Conservation (phyloP, 1,139 yeast genomes). For the Yamadazyma aaseri region DNA sequence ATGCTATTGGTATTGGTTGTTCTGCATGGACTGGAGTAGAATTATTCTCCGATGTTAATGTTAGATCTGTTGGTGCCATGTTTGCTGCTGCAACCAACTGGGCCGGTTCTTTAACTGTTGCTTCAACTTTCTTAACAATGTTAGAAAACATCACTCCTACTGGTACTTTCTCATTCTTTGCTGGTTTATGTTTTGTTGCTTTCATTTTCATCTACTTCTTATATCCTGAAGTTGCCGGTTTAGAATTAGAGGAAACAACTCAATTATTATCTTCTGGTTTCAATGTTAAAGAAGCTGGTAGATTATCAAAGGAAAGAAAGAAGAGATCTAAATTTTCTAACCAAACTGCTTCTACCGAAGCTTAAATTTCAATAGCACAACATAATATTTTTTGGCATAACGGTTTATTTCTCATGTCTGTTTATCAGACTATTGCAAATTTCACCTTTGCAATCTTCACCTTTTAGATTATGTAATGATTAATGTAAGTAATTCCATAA, state of each 20-base stretch:
- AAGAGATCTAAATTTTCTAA: slow-evolving; percentile 13
- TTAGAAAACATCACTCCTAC: slow-evolving; percentile 89
- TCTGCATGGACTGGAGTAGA: slow-evolving; percentile 99
- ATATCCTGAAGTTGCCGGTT: slow-evolving; percentile 88
- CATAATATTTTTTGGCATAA: too few species aligned
- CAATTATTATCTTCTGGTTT: slow-evolving; percentile 77
- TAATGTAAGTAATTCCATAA: too few species aligned
- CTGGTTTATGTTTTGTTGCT: slow-evolving; percentile 72
- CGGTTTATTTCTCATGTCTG: too few species aligned
- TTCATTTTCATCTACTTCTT: slow-evolving; percentile 74
- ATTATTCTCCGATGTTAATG: slow-evolving; percentile 82
- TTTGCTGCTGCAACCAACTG: slow-evolving; percentile 94
- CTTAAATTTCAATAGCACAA: too few species aligned
- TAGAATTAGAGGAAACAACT: slow-evolving; percentile 90
- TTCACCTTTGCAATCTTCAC: too few species aligned
- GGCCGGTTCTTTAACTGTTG: slow-evolving; percentile 90
- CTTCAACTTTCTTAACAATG: slow-evolving; percentile 93
- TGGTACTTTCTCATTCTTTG: slow-evolving; percentile 90
- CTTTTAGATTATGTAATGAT: too few species aligned
- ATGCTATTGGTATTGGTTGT: slow-evolving; percentile 93
- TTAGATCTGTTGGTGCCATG: slow-evolving; percentile 88
- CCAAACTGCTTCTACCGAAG: too few species aligned
- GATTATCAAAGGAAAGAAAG: slow-evolving; percentile 54
- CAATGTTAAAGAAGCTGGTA: slow-evolving; percentile 70
- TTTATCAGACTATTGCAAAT: too few species aligned